Evolutionary conservation across 371 early-diverging fungal genomes (phyloP).

Genomic region (Sanchytrium tribonematis): DNA sequence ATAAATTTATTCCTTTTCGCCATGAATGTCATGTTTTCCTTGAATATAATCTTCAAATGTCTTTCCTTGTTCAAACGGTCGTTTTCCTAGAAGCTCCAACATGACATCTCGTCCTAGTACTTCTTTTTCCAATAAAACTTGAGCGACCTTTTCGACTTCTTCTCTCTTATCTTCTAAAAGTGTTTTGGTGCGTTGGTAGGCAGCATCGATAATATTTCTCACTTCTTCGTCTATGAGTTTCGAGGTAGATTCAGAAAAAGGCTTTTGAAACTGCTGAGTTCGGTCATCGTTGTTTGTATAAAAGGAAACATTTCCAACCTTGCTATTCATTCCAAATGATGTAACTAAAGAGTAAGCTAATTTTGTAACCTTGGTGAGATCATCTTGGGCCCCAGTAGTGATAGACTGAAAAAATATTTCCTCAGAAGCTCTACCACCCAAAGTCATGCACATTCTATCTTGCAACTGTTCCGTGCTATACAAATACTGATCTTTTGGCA

Average conservation of each 20-base stretch:
- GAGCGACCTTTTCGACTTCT: conserved; percentile 75
- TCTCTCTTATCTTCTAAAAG: conserved; percentile 48
- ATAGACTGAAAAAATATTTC: conserved; percentile 60
- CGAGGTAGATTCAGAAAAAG: conserved; percentile 81
- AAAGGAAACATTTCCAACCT: conserved; percentile 58
- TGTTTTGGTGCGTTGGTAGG: conserved; percentile 45
- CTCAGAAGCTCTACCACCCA: conserved; percentile 84
- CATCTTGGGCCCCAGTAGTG: conserved; percentile 37
- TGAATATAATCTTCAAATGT: conserved; percentile 10
- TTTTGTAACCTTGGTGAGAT: conserved; percentile 85
- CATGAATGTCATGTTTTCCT: background rate
- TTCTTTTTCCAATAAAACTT: conserved; percentile 71
- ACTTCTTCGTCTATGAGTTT: conserved; percentile 80
- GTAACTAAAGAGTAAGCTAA: conserved; percentile 82
- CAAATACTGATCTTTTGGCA: conserved; percentile 88
- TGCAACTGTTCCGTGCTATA: conserved; percentile 64
- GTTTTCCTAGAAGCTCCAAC: conserved; percentile 55
- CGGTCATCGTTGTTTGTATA: conserved; percentile 31
- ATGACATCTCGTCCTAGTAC: conserved; percentile 81
- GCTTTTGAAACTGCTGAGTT: conserved; percentile 58
- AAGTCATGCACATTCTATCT: conserved; percentile 77
- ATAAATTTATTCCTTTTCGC: background rate
- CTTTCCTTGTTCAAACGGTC: conserved; percentile 50
- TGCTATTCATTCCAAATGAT: conserved; percentile 75
- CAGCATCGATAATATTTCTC: conserved; percentile 40